Base-by-base conservation (phyloP, 2,329 filamentous ascomycete species). In the Pseudocercospora fijiensis region DNA sequence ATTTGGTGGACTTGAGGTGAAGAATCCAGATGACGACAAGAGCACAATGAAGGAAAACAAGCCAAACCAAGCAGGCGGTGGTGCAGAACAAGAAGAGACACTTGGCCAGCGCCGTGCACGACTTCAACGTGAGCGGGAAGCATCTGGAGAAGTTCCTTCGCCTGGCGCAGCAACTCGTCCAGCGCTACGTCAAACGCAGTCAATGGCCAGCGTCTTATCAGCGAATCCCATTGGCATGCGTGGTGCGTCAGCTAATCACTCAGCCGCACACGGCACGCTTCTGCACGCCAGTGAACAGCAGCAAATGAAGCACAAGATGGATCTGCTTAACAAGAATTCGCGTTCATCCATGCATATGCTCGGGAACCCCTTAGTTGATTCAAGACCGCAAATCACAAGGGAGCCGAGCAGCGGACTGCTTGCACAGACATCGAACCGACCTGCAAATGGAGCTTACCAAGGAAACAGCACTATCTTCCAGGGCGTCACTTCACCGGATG, bases 61-160 rank as follows among this genome's bases (percentile, higher is more conserved):
- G 61, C 41, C 51, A 43, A 61, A 37, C 28, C 58, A 60, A 33
- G 56, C 61, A 11, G 62, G 59, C 20, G 59, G 43, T 11, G 65
- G 47, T n/a, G 49, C 62, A 22, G 74, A 71, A 18, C 89, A 88
- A 68, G 89, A 92, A 70, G 91, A 95, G 74, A 94, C 91, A 0
- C 81, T 95, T 0, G 91, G 90, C 9, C 90, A 94, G 75, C 87
- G 91, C 10, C 87, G 90, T 0, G 86, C 86, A 27, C 85, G 91
- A 26, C 81, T 95, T 1, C 90, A 92, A 74, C 86, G 87, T 26
- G 88, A 90, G 76, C 88, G 88, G 6, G 84, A 85, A 27, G 74
- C 71, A 20, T 67, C 69, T 20, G 72, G 65, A 30, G 66, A 68
- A 6, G 51, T 65, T 24, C 59, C 66, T 7, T 49, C 53, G 18